Evolutionary conservation across 345 rosid genomes (phyloP).

Genomic region (Pistacia integerrima): DNA sequence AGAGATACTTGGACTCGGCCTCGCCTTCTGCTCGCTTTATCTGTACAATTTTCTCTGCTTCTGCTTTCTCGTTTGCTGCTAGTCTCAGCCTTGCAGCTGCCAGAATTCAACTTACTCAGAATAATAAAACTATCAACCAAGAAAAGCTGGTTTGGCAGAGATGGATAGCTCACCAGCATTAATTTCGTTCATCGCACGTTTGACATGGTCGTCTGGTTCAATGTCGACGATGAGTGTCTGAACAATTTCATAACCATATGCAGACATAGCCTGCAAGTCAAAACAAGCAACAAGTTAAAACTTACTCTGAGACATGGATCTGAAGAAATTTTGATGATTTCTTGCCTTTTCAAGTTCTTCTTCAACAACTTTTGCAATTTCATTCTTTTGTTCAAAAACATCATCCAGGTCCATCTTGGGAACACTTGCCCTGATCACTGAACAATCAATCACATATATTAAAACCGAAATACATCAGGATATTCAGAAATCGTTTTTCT

Average conservation of each 20-base stretch:
- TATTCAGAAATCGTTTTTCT: not conserved
- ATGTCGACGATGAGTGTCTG: slow-evolving; percentile 60
- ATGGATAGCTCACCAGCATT: slow-evolving; percentile 41
- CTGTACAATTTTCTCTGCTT: slow-evolving; percentile 59
- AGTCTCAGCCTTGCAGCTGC: slow-evolving; percentile 59
- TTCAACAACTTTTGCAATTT: slow-evolving; percentile 56
- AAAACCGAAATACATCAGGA: not conserved
- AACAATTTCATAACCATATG: slow-evolving; percentile 56
- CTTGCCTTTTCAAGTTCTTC: slow-evolving; percentile 55
- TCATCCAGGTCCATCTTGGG: slow-evolving; percentile 50
- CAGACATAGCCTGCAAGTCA: slow-evolving; percentile 49
- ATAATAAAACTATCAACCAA: not conserved
- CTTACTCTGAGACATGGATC: not conserved
- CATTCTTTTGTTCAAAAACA: slow-evolving; percentile 64
- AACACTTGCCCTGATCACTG: slow-evolving; percentile 60
- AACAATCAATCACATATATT: not conserved
- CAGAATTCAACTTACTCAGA: not conserved
- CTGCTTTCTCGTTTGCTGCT: slow-evolving; percentile 59
- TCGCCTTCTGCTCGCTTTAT: slow-evolving; percentile 63
- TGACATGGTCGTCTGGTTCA: slow-evolving; percentile 57
- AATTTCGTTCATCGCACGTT: slow-evolving; percentile 56
- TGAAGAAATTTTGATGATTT: slow-evolving; percentile 4
- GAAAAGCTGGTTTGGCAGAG: not conserved
- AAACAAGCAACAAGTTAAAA: not conserved
- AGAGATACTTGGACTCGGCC: slow-evolving; percentile 53